Conservation (phyloP, 331 rosid genomes). For the Rhamnella rubrinervis region DNA sequence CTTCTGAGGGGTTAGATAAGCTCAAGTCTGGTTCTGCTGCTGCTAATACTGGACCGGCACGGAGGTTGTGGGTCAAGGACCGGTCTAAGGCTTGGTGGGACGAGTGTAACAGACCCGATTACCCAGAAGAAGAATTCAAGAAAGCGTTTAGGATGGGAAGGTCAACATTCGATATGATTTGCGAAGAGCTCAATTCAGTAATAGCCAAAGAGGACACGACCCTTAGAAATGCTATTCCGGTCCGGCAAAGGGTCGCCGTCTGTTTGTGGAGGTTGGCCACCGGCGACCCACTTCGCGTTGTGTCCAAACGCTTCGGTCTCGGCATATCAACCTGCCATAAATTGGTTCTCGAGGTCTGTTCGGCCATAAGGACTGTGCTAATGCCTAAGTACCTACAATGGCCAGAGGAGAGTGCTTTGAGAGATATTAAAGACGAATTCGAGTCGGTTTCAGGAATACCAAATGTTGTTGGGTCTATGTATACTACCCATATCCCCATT, state of each 20-base stretch:
- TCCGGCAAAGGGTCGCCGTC: conserved; percentile 82
- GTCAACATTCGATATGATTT: conserved; percentile 68
- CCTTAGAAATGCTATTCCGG: conserved; percentile 79
- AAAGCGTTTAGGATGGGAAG: conserved; percentile 86
- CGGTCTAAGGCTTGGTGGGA: conserved; percentile 98
- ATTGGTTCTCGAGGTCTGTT: conserved; percentile 83
- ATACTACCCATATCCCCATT: conserved; percentile 83
- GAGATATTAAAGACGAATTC: conserved; percentile 57
- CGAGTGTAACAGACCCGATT: conserved; percentile 74
- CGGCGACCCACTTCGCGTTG: conserved; percentile 85
- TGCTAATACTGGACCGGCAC: neutral
- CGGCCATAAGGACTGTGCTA: conserved; percentile 70
- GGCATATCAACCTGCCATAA: conserved; percentile 96
- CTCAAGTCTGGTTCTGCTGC: conserved; percentile 26
- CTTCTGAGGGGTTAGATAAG: conserved; percentile 29
- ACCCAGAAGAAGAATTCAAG: conserved; percentile 75
- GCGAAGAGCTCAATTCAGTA: conserved; percentile 77
- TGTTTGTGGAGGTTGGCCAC: conserved; percentile 93
- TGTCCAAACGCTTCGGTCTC: conserved; percentile 73
- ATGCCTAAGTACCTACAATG: conserved; percentile 85
- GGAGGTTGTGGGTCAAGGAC: conserved; percentile 92
- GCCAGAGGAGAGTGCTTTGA: conserved; percentile 54
- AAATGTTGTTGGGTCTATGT: conserved; percentile 84
- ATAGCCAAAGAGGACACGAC: conserved; percentile 86
- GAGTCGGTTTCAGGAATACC: conserved; percentile 76